A percentile compares a stretch with the other conserved stretches of the same genome.
Evolutionary conservation across 2,329 filamentous ascomycete species (phyloP).

Genomic region (Nothophaeocryptopus gaeumannii): DNA sequence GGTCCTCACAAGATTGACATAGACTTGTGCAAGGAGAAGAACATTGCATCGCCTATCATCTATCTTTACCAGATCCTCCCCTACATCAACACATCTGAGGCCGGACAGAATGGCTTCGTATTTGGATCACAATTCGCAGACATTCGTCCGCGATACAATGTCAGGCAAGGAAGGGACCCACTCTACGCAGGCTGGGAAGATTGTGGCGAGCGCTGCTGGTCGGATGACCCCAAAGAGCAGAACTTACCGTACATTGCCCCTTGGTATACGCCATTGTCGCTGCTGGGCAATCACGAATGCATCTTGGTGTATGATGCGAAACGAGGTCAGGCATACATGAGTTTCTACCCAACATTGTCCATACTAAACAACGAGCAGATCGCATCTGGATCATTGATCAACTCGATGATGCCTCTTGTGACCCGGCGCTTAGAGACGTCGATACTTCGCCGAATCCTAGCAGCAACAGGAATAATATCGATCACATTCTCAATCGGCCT

Average conservation of each 20-base stretch:
- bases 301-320: slow-evolving; percentile 1
- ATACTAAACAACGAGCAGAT: no score
- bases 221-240: neutral
- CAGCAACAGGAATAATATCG: slow-evolving; percentile 3
- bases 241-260: slow-evolving; percentile 5
- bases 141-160: no score
- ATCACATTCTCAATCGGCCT: neutral
- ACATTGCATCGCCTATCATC: neutral
- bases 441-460: neutral
- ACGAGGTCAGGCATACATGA: neutral
- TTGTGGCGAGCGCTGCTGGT: neutral
- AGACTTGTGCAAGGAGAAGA: neutral
- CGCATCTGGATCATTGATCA: slow-evolving; percentile 1
- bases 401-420: neutral
- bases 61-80: slow-evolving; percentile 7
- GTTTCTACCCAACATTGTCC: neutral
- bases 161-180: slow-evolving; percentile 3
- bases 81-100: slow-evolving; percentile 1
- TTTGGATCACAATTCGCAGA: slow-evolving; percentile 2
- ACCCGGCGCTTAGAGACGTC: neutral
- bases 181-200: slow-evolving; percentile 1
- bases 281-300: slow-evolving; percentile 1
- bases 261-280: neutral
- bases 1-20: slow-evolving; percentile 4
- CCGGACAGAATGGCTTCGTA: neutral